These are phyloP conservation scores for Quercus parvula DNA, from an alignment of 306 rosid genomes.

Conservation along the genomic window DNA sequence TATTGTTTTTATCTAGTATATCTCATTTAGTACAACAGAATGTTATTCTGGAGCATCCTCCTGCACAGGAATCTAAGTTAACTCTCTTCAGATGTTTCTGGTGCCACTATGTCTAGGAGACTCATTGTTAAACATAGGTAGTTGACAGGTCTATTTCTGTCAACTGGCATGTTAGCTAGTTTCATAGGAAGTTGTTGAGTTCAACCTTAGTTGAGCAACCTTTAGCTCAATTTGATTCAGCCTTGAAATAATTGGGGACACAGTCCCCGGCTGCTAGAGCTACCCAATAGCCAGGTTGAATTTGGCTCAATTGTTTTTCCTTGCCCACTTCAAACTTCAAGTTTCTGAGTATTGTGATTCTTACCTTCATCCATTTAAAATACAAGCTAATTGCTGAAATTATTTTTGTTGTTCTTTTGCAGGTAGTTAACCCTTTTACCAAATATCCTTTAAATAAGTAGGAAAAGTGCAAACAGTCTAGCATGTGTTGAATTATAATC, in stretches of 20 bases:
- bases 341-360: background rate
- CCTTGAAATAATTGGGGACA: background rate
- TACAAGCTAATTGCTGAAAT: conserved; percentile 12
- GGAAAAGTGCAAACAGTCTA: background rate
- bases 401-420: conserved; percentile 37
- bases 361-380: conserved; percentile 4
- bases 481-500: background rate
- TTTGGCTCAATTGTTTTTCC: background rate
- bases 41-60: background rate
- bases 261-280: background rate
- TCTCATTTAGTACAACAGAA: background rate
- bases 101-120: background rate
- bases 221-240: background rate
- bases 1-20: background rate
- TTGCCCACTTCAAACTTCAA: background rate
- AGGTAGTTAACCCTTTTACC: conserved; percentile 98
- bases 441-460: conserved; percentile 76
- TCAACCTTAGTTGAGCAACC: background rate
- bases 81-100: background rate
- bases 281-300: background rate
- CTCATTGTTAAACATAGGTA: background rate
- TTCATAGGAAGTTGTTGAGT: background rate
- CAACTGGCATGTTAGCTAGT: background rate
- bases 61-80: background rate
- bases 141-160: background rate